phyloP scores from a whole-genome alignment of 2,329 filamentous ascomycete genomes.

The Aspergillus brunneoviolaceus region DNA sequence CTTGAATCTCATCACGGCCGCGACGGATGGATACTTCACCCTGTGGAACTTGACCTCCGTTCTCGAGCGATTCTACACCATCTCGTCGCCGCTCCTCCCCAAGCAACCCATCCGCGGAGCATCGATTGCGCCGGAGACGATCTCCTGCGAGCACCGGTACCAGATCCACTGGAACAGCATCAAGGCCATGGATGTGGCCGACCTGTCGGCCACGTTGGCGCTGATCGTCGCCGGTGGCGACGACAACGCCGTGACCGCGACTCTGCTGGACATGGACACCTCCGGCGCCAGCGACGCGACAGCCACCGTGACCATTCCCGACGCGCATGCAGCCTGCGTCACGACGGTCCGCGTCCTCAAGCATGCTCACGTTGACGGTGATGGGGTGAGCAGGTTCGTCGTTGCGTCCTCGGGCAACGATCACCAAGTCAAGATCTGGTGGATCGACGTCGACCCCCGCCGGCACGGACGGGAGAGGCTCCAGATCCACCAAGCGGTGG shows the following conservation, averaged over 20 bases:
- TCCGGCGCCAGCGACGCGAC: constrained; percentile 20
- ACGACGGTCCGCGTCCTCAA: constrained; percentile 39
- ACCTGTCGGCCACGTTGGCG: constrained; percentile 34
- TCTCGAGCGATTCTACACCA: constrained; percentile 30
- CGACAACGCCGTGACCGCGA: constrained; percentile 74
- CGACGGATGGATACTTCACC: constrained; percentile 77
- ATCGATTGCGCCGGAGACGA: constrained; percentile 17
- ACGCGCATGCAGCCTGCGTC: constrained; percentile 48
- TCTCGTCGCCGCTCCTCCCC: constrained; percentile 21
- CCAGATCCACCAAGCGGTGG: constrained; percentile 24
- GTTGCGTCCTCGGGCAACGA: constrained; percentile 47
- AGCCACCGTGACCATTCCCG: constrained; percentile 36
- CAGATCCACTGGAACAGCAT: constrained; percentile 78
- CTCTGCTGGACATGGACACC: constrained; percentile 41
- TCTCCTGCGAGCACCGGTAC: constrained; percentile 39
- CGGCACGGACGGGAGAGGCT: constrained; percentile 22
- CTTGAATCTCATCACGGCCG: constrained; percentile 57
- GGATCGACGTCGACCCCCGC: constrained; percentile 30
- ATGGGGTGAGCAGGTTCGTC: constrained; percentile 17
- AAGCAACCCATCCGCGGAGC: constrained; percentile 26
- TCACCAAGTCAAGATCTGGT: constrained; percentile 48
- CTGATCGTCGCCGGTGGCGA: constrained; percentile 78
- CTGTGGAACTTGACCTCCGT: constrained; percentile 53
- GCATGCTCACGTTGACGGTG: constrained; percentile 5
- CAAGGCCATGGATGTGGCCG: constrained; percentile 53